Base-by-base conservation (phyloP, 345 rosid genomes). In the Populus davidiana region DNA sequence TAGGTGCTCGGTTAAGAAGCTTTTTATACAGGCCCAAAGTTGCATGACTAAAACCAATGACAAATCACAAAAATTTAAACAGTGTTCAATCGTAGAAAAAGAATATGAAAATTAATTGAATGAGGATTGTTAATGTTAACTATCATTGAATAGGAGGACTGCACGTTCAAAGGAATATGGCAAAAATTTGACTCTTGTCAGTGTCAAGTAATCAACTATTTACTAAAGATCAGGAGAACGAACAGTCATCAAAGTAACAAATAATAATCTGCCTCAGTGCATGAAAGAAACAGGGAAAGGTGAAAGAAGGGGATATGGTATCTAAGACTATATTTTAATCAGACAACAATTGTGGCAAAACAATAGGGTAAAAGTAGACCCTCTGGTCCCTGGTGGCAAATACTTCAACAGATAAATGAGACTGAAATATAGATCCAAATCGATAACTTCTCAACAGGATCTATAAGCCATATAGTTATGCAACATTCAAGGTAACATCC, bases 21-120 rank as follows among this genome's bases (percentile, higher is more conserved):
- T 91, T 96, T 71, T 92, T 96, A 74, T 93, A 94, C 39, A 96
- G 87, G 71, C 99, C 99, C 84, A 96, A 79, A 77, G 99, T 94
- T 47, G 99, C 99, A 88, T 96, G 99, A 86, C 99, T 96, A 80
- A 38, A 77, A 72, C 81, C 61, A 41, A 41, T 75, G 67, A 75
- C 49, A 82, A 63, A 43, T 71, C 17, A 73, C 18, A n/a, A 35
- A 66, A 79, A 54, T n/a, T 18, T 62, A 71, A 41, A 2, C 14
- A 47, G 23, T 73, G 71, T 68, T 27, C 36, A 78, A 23, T 31
- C 29, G 23, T 47, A 64, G 44, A 73, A 70, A 33, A 5, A 73
- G 36, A 61, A 47, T 31, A 39, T 16, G 33, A 13, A 33, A 36
- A 25, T 10, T 54, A 64, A 8, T 56, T 62, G 59, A 73, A 47